Evolutionary conservation across 768 basidiomycete species (phyloP).

Genomic region (Kwoniella dendrophila): DNA sequence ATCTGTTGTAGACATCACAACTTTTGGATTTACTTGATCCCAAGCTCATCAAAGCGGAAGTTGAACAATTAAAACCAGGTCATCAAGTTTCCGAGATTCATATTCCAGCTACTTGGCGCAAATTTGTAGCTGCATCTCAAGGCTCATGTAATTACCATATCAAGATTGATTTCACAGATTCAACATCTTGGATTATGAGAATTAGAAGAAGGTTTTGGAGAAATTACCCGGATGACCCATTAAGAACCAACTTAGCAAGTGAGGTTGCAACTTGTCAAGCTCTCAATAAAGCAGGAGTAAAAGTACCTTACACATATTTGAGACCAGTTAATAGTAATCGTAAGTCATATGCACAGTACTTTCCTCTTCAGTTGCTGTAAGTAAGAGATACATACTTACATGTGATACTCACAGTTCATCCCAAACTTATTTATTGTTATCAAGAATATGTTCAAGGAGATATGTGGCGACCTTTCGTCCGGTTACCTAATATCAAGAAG

Average conservation of each 20-base stretch:
- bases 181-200: conserved; percentile 8
- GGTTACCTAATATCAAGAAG: too few species aligned
- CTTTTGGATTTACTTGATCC: neutral
- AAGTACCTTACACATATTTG: neutral
- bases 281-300: neutral
- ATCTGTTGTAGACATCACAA: neutral
- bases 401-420: neutral
- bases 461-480: neutral
- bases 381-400: neutral
- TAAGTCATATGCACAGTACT: neutral
- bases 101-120: neutral
- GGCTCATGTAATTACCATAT: conserved; percentile 14
- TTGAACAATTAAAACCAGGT: neutral
- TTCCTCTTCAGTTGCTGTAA: neutral
- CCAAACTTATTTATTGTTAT: conserved; percentile 8
- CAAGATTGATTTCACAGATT: conserved; percentile 10
- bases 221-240: neutral
- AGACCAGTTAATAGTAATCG: neutral
- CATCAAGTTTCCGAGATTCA: neutral
- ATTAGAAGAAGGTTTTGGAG: neutral
- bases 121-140: neutral
- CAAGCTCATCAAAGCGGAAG: neutral
- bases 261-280: conserved; percentile 3
- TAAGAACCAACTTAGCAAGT: conserved; percentile 1
- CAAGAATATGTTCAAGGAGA: neutral